Percentiles rank a stretch among this genome's conserved stretches.
Conservation (phyloP, 225 moss, liverwort and hornwort genomes). For the Pseudisothecium myosuroides region DNA sequence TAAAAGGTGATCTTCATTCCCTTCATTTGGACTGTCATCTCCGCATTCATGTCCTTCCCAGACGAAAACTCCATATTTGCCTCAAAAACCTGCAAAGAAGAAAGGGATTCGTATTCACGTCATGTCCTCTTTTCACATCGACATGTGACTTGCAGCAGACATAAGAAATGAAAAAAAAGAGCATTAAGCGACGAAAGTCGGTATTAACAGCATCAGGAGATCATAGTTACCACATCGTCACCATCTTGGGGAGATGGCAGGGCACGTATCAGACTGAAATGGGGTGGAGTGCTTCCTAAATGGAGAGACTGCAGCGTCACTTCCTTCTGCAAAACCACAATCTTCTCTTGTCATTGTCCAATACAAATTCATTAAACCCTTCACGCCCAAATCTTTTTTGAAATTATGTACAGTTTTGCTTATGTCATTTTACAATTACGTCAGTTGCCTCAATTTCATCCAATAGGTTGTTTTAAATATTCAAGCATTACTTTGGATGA, state of each 20-base stretch:
- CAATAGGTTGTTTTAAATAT: not conserved
- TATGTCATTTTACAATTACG: not conserved
- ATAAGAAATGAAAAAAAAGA: not conserved
- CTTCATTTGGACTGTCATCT: conserved; percentile 19
- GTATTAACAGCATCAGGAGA: not conserved
- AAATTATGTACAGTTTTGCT: not conserved
- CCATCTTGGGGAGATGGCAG: conserved; percentile 16
- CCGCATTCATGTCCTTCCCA: conserved; percentile 36
- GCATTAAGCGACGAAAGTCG: not conserved
- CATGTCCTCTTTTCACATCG: not conserved
- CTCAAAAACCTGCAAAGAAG: conserved; percentile 26
- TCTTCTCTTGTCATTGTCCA: not conserved
- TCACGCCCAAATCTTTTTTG: too few relatives aligned
- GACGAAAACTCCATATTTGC: conserved; percentile 34
- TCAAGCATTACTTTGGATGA: not conserved
- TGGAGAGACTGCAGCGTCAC: conserved; percentile 22
- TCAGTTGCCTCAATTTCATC: not conserved
- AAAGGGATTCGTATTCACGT: not conserved
- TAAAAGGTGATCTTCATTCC: conserved; percentile 31
- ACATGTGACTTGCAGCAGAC: not conserved
- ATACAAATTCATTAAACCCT: not conserved
- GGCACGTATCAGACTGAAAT: conserved; percentile 33
- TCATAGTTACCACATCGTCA: conserved; percentile 23
- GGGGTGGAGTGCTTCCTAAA: conserved; percentile 27
- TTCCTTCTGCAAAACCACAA: conserved; percentile 17